phyloP scores from a whole-genome alignment of 164 flowering plant genomes.

The Umbilicus rupestris region DNA sequence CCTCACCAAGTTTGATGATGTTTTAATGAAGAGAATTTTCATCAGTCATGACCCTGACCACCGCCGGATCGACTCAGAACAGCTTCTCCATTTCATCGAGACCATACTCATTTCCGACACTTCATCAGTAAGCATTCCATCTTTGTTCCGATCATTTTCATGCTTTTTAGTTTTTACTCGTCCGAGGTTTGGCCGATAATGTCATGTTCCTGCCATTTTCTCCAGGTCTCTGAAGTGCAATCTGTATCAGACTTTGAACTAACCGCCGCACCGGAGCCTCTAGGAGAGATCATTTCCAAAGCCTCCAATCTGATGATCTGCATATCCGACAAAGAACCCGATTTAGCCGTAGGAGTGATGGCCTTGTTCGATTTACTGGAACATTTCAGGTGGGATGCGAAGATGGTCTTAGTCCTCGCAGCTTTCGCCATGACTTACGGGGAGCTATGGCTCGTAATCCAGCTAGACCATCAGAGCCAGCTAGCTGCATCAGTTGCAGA shows the following conservation, averaged over 20 bases:
- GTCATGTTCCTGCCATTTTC: neutral
- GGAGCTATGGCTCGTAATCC: conserved; percentile 40
- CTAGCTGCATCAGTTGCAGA: conserved; percentile 40
- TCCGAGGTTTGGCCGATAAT: neutral
- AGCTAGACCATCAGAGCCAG: conserved; percentile 28
- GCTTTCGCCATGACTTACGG: conserved; percentile 59
- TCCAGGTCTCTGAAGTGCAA: conserved; percentile 30
- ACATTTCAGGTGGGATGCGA: conserved; percentile 59
- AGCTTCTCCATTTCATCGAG: conserved; percentile 36
- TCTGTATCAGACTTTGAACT: conserved; percentile 16
- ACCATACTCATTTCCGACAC: conserved; percentile 28
- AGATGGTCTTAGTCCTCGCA: conserved; percentile 50
- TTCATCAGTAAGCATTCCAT: conserved; percentile 2
- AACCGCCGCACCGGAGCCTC: conserved; percentile 25
- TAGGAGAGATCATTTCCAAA: conserved; percentile 25
- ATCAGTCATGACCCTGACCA: conserved; percentile 60
- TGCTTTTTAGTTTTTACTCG: neutral
- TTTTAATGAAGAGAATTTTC: conserved; percentile 28
- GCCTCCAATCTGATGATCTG: conserved; percentile 41
- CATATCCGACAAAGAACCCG: conserved; percentile 21
- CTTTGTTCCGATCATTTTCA: neutral
- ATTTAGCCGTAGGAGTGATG: conserved; percentile 38
- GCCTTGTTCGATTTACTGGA: conserved; percentile 40
- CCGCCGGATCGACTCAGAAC: conserved; percentile 33
- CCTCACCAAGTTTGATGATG: conserved; percentile 13